Percentiles rank a stretch among this genome's conserved stretches.
Evolutionary conservation across 2,329 filamentous ascomycete species (phyloP).

Genomic region (Neoarthrinium moseri): DNA sequence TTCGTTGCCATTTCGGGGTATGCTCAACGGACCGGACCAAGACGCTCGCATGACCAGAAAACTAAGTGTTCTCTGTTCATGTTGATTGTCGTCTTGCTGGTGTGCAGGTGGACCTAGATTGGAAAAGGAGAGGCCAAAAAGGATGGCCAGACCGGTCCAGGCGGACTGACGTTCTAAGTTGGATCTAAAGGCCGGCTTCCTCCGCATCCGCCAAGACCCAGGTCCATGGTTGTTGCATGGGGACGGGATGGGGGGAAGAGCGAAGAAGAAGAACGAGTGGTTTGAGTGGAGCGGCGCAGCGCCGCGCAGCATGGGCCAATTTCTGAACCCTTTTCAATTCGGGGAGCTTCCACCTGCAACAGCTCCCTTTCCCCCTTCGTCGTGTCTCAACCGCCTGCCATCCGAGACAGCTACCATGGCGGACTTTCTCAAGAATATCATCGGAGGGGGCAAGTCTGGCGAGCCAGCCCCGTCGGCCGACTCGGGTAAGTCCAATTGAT

Average conservation of each 20-base stretch:
- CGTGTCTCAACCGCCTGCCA: background rate
- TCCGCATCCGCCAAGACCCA: background rate
- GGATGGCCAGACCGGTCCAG: too few species aligned
- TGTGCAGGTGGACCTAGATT: too few species aligned
- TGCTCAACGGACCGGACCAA: too few species aligned
- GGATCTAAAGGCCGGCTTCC: conserved; percentile 3
- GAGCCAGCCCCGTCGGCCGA: conserved; percentile 52
- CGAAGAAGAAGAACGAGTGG: too few species aligned
- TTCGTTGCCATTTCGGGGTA: too few species aligned
- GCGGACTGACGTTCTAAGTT: too few species aligned
- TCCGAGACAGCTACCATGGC: conserved; percentile 43
- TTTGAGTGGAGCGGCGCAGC: conserved; percentile 4
- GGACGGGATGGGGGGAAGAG: too few species aligned
- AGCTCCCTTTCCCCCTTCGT: background rate
- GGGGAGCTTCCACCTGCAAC: conserved; percentile 1
- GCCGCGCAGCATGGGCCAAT: conserved; percentile 8
- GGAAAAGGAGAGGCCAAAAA: too few species aligned
- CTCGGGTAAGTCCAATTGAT: conserved; percentile 53
- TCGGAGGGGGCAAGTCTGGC: conserved; percentile 65
- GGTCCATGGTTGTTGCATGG: too few species aligned
- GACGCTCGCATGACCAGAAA: too few species aligned
- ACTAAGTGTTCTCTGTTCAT: too few species aligned
- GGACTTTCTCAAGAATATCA: conserved; percentile 64
- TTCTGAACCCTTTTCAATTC: conserved; percentile 7
- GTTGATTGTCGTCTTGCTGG: too few species aligned